Evolutionary conservation across 768 basidiomycete genomes (phyloP).

Genomic region (Cyathus striatus): DNA sequence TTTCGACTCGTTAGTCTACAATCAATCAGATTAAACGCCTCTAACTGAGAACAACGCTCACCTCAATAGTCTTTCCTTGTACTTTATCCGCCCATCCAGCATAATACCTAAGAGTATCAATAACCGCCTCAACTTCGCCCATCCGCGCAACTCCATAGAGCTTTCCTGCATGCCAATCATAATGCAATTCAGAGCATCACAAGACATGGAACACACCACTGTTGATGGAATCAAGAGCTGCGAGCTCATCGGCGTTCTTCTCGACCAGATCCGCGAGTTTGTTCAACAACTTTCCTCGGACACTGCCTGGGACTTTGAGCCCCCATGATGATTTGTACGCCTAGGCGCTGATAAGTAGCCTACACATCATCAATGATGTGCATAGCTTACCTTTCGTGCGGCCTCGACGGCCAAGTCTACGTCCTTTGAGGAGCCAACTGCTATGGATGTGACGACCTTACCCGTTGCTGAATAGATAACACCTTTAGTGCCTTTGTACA

Average conservation of each 20-base stretch:
- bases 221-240: slow-evolving; percentile 20
- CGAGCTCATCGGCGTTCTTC: slow-evolving; percentile 19
- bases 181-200: background rate
- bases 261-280: slow-evolving; percentile 27
- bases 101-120: slow-evolving; percentile 62
- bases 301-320: slow-evolving; percentile 41
- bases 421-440: slow-evolving; percentile 39
- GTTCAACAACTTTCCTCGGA: slow-evolving; percentile 20
- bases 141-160: background rate
- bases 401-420: slow-evolving; percentile 55
- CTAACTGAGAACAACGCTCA: background rate
- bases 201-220: slow-evolving; percentile 9
- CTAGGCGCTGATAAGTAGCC: slow-evolving; percentile 6
- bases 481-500: background rate
- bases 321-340: slow-evolving; percentile 62
- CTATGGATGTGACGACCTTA: slow-evolving; percentile 42
- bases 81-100: slow-evolving; percentile 87
- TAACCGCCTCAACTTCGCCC: slow-evolving; percentile 11
- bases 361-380: background rate
- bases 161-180: background rate
- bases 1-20: background rate
- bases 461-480: slow-evolving; percentile 44
- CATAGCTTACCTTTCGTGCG: slow-evolving; percentile 36
- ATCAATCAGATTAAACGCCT: background rate
- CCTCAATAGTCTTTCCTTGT: slow-evolving; percentile 64